Percentiles rank a stretch among this genome's conserved stretches.
Conservation (phyloP, 2,329 filamentous ascomycete species). For the Mariannaea elegans region DNA sequence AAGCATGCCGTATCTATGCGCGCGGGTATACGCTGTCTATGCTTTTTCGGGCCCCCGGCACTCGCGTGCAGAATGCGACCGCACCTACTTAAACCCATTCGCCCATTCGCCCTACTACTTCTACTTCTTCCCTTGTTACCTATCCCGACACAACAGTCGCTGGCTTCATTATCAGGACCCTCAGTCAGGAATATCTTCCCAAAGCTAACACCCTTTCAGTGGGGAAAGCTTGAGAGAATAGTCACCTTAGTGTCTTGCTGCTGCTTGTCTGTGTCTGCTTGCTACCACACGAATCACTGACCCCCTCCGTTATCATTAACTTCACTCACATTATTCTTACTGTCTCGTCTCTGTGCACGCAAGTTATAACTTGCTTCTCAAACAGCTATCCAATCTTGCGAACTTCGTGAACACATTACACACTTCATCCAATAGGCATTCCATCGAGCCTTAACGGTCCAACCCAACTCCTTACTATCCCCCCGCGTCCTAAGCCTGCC, state of each 20-base stretch:
- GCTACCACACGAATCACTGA: slow-evolving; percentile 24
- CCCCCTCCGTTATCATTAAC: slow-evolving; percentile 1
- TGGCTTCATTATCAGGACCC: slow-evolving; percentile 34
- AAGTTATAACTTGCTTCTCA: slow-evolving; percentile 3
- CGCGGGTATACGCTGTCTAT: not conserved
- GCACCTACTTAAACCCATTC: slow-evolving; percentile 30
- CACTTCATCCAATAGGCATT: not conserved
- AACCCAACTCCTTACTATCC: not conserved
- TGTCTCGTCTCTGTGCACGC: slow-evolving; percentile 15
- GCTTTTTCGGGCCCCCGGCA: slow-evolving; percentile 11
- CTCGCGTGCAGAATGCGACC: not conserved
- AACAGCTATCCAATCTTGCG: not conserved
- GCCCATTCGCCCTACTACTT: slow-evolving; percentile 17
- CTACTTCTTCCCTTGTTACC: slow-evolving; percentile 13
- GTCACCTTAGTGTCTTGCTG: slow-evolving; percentile 38
- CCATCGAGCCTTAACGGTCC: slow-evolving; percentile 8
- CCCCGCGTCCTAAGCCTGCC: slow-evolving; percentile 16
- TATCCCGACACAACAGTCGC: slow-evolving; percentile 29
- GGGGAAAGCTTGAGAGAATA: slow-evolving; percentile 38
- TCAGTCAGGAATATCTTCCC: slow-evolving; percentile 36
- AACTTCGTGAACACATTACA: slow-evolving; percentile 6
- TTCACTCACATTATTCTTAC: not conserved
- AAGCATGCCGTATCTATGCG: slow-evolving; percentile 32
- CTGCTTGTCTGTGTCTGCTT: slow-evolving; percentile 32
- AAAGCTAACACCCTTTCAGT: slow-evolving; percentile 25